Evolutionary conservation across 257 asterid genomes (phyloP).

Genomic region (Petunia secreta): DNA sequence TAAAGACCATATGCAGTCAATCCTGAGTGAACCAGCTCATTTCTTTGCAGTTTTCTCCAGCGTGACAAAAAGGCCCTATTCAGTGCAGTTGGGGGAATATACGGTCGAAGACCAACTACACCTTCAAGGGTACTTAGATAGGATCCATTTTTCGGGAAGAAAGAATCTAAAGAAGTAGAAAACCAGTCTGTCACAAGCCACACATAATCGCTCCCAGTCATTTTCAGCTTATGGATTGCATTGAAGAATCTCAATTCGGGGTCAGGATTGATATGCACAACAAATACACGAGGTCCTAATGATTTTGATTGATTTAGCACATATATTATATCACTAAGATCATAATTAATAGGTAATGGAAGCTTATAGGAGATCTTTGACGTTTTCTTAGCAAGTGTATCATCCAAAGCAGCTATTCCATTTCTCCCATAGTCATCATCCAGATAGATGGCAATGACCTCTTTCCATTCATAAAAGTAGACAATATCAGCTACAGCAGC

Average conservation of each 20-base stretch:
- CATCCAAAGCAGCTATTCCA: constrained; percentile 66
- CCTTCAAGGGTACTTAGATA: constrained; percentile 32
- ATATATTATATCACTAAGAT: constrained; percentile 50
- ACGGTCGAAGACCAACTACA: constrained; percentile 38
- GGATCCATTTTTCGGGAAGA: constrained; percentile 35
- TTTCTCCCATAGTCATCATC: constrained; percentile 90
- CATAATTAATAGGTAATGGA: constrained; percentile 49
- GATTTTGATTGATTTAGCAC: constrained; percentile 61
- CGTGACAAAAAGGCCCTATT: constrained; percentile 32
- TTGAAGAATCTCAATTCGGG: constrained; percentile 49
- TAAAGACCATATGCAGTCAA: constrained; percentile 41
- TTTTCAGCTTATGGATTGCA: constrained; percentile 61
- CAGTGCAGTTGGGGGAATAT: constrained; percentile 31
- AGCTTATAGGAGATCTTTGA: constrained; percentile 62
- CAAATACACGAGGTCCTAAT: constrained; percentile 69
- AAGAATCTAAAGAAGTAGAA: constrained; percentile 61
- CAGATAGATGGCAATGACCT: constrained; percentile 61
- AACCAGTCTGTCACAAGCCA: constrained; percentile 95
- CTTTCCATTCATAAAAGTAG: constrained; percentile 73
- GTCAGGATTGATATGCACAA: constrained; percentile 63
- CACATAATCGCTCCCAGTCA: constrained; percentile 71
- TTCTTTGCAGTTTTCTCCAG: constrained; percentile 36
- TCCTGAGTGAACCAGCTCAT: constrained; percentile 4
- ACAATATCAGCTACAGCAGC: constrained; percentile 67
- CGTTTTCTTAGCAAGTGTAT: constrained; percentile 61